Percentiles rank a stretch among this genome's conserved stretches.
These are phyloP conservation scores for Komagataella populi DNA, from an alignment of 805 yeast genomes.

Conservation along the genomic window DNA sequence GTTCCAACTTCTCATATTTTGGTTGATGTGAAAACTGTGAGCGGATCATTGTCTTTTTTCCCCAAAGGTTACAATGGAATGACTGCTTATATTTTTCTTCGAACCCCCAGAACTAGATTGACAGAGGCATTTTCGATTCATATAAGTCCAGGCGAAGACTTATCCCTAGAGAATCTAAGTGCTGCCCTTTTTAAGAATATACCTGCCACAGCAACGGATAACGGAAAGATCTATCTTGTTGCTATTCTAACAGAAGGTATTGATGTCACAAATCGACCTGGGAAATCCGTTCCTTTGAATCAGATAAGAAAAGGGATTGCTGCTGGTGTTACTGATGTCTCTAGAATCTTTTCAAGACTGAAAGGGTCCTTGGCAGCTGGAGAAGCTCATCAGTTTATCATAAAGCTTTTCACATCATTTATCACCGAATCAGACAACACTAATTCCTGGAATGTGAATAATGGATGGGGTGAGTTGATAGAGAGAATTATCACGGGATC, in stretches of 20 bases:
- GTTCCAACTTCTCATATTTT: slow-evolving; percentile 53
- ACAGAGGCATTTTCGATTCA: slow-evolving; percentile 73
- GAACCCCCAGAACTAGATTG: slow-evolving; percentile 48
- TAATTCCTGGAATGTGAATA: slow-evolving; percentile 21
- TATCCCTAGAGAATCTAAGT: slow-evolving; percentile 52
- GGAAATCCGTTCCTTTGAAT: slow-evolving; percentile 8
- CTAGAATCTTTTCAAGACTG: slow-evolving; percentile 58
- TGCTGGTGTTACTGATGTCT: slow-evolving; percentile 78
- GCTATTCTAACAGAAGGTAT: slow-evolving; percentile 65
- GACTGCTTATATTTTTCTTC: slow-evolving; percentile 58
- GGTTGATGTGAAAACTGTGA: slow-evolving; percentile 64
- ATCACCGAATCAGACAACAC: slow-evolving; percentile 25
- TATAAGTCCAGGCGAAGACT: slow-evolving; percentile 41
- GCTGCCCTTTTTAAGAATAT: slow-evolving; percentile 73
- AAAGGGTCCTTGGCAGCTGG: slow-evolving; percentile 48
- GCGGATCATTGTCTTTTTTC: slow-evolving; percentile 39
- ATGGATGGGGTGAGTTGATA: slow-evolving; percentile 84
- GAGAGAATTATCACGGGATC: slow-evolving; percentile 71
- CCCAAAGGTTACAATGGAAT: slow-evolving; percentile 61
- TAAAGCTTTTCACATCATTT: slow-evolving; percentile 62
- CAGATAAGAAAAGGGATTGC: slow-evolving; percentile 65
- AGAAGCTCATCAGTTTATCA: slow-evolving; percentile 54
- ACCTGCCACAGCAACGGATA: slow-evolving; percentile 46
- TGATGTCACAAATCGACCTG: slow-evolving; percentile 21
- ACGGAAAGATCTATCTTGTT: slow-evolving; percentile 58